Conservation (phyloP, 106 monocot genomes). For the Cymbidium sinense region DNA sequence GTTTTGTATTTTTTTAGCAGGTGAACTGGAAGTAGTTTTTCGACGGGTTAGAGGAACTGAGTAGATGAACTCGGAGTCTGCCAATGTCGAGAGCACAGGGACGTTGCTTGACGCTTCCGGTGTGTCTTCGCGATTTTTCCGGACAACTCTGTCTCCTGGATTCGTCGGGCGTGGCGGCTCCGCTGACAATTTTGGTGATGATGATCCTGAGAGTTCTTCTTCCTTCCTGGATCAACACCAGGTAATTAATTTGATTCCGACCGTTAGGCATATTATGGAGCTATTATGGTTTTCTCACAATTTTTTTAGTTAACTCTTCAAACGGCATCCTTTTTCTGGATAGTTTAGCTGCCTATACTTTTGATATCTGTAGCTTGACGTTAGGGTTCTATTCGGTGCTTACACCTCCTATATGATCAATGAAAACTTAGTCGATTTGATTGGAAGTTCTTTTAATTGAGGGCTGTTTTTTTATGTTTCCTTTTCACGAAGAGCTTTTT, state of each 20-base stretch:
- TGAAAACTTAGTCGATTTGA: background rate
- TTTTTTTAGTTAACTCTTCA: background rate
- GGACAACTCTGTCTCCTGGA: background rate
- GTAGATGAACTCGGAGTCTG: background rate
- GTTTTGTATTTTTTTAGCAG: too few species aligned
- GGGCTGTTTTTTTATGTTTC: background rate
- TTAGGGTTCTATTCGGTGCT: background rate
- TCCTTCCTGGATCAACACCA: background rate
- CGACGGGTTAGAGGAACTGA: background rate
- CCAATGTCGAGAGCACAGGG: background rate
- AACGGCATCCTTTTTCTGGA: background rate
- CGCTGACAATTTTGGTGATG: background rate
- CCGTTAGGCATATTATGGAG: background rate
- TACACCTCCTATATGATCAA: background rate
- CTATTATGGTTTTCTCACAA: background rate
- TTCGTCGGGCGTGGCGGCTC: background rate
- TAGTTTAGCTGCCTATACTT: background rate
- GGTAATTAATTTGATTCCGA: background rate
- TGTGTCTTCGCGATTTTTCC: background rate
- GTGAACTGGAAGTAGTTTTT: too few species aligned
- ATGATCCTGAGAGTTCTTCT: background rate
- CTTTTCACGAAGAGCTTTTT: background rate
- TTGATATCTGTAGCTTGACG: background rate
- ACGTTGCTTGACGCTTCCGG: background rate
- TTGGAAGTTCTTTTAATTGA: background rate